Conservation (phyloP, 768 basidiomycete species). For the Porphyrellus cyaneotinctus region DNA sequence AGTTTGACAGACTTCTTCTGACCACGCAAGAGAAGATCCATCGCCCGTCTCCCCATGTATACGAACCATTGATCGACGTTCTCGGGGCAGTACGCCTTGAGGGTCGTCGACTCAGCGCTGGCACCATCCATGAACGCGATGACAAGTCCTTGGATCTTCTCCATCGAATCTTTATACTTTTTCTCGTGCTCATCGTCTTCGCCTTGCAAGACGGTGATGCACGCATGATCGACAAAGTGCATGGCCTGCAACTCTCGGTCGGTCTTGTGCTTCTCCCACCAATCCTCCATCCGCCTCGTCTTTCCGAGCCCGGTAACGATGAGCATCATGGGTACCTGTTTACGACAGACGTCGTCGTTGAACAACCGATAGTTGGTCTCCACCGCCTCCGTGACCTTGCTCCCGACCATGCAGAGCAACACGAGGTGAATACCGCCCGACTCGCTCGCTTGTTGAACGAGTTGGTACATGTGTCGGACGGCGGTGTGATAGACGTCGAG, state of each 20-base stretch:
- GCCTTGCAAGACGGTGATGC: constrained; percentile 27
- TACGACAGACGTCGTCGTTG: constrained; percentile 34
- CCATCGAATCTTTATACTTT: constrained; percentile 17
- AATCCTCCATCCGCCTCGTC: constrained; percentile 29
- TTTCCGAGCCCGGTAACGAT: constrained; percentile 38
- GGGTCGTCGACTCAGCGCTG: not conserved
- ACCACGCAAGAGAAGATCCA: constrained; percentile 12
- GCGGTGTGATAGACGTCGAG: constrained; percentile 14
- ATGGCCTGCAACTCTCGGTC: constrained; percentile 8
- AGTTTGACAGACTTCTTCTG: constrained; percentile 4
- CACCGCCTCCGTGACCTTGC: constrained; percentile 31
- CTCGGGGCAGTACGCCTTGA: constrained; percentile 6
- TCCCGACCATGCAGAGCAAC: constrained; percentile 37
- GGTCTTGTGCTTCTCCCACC: constrained; percentile 29
- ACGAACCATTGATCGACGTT: constrained; percentile 16
- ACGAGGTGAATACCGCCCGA: constrained; percentile 39
- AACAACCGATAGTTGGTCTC: constrained; percentile 38
- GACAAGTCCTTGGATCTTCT: constrained; percentile 12
- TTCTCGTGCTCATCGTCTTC: constrained; percentile 15
- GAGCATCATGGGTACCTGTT: constrained; percentile 35
- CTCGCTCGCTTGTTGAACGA: constrained; percentile 23
- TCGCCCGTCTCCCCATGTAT: constrained; percentile 11
- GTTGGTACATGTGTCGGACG: constrained; percentile 23
- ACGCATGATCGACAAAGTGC: constrained; percentile 22
- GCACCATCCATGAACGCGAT: constrained; percentile 1